A percentile compares a stretch with the other conserved stretches of the same genome.
phyloP scores from a whole-genome alignment of 805 yeast species.

The Candida boleticola region DNA sequence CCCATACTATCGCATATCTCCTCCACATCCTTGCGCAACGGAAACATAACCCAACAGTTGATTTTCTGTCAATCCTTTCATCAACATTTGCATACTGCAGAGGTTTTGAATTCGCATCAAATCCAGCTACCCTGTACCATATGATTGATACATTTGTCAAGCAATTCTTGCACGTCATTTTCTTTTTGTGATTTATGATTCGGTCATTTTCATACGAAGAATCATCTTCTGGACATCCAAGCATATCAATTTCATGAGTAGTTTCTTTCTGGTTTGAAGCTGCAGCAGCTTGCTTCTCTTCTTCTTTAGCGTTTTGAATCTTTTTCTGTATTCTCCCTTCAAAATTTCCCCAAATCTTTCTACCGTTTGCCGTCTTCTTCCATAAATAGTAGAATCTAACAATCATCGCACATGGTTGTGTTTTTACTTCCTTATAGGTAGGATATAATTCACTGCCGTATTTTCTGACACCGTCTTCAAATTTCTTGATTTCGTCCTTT shows the following conservation, averaged over 20 bases:
- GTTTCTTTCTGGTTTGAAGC: constrained; percentile 1
- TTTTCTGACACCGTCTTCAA: constrained; percentile 71
- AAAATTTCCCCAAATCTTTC: constrained; percentile 75
- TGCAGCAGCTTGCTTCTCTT: constrained; percentile 17
- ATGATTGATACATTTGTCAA: constrained; percentile 48
- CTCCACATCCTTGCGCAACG: constrained; percentile 93
- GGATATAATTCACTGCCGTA: constrained; percentile 80
- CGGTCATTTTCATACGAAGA: constrained; percentile 64
- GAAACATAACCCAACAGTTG: constrained; percentile 65
- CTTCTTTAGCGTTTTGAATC: constrained; percentile 30
- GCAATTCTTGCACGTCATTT: constrained; percentile 73
- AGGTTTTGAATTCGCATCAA: constrained; percentile 37
- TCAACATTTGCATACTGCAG: constrained; percentile 8
- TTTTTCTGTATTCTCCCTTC: constrained; percentile 69
- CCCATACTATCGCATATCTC: constrained; percentile 86
- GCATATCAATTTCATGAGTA: constrained; percentile 34
- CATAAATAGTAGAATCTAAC: constrained; percentile 88
- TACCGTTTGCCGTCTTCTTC: constrained; percentile 83
- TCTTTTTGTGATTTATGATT: constrained; percentile 33
- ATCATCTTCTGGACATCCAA: constrained; percentile 68
- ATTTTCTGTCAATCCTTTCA: constrained; percentile 15
- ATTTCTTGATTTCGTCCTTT: constrained; percentile 57
- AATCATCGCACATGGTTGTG: constrained; percentile 73
- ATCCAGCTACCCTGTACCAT: constrained; percentile 76
- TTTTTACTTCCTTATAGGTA: constrained; percentile 65